A percentile compares a stretch with the other conserved stretches of the same genome.
Conservation (phyloP, 306 rosid species). For the Quercus glauca region DNA sequence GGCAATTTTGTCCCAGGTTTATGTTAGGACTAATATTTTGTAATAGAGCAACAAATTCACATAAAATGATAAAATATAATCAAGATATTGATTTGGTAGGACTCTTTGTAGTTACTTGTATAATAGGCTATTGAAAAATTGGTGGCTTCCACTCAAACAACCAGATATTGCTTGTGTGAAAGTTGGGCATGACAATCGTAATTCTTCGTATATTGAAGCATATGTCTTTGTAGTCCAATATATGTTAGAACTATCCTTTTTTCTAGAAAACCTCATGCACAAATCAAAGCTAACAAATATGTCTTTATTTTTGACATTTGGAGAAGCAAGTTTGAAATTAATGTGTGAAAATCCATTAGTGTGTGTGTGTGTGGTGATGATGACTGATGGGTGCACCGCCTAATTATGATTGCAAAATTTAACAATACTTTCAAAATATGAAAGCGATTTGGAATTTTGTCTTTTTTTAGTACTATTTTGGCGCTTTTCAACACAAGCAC, state of each 20-base stretch:
- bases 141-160: neutral
- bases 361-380: neutral
- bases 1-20: neutral
- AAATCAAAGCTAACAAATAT: no score
- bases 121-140: no score
- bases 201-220: neutral
- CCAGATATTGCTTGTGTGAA: neutral
- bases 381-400: neutral
- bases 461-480: neutral
- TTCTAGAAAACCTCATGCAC: neutral
- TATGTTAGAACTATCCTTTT: neutral
- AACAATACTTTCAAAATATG: neutral
- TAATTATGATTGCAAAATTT: neutral
- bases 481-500: neutral
- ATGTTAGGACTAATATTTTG: no score
- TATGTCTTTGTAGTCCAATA: neutral
- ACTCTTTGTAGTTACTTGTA: neutral
- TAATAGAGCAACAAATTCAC: no score
- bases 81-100: neutral
- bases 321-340: neutral
- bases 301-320: neutral
- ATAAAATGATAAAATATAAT: no score
- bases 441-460: neutral
- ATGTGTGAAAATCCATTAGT: neutral
- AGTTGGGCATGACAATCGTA: neutral